Evolutionary conservation across 345 rosid genomes (phyloP).

Genomic region (Bretschneidera sinensis): DNA sequence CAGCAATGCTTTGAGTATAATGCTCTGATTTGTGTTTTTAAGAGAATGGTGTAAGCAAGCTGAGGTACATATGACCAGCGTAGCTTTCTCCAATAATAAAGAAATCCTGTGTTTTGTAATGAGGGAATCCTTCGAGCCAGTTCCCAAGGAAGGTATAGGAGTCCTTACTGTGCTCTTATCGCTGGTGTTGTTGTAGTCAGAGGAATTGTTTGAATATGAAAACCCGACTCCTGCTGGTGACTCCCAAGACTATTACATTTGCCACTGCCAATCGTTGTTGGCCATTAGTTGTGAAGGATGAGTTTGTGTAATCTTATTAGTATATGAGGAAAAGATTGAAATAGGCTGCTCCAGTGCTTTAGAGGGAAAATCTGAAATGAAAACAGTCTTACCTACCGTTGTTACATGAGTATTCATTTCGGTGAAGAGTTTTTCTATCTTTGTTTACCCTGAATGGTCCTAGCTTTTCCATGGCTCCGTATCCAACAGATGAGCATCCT

Average conservation of each 20-base stretch:
- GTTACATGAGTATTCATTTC: background rate
- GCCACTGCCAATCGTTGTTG: no score
- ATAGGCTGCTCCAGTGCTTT: no score
- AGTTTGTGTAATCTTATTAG: no score
- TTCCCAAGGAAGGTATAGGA: conserved; percentile 35
- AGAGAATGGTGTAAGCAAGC: conserved; percentile 23
- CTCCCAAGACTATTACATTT: background rate
- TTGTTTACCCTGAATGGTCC: background rate
- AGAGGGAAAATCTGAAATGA: no score
- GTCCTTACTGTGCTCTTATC: background rate
- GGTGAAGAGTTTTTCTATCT: background rate
- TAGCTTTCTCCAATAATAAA: conserved; percentile 42
- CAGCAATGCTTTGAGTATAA: background rate
- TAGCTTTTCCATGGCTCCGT: background rate
- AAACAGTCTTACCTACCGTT: no score
- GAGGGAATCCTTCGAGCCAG: conserved; percentile 42
- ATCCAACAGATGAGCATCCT: background rate
- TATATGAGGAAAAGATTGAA: no score
- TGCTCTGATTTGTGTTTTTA: background rate
- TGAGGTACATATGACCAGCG: conserved; percentile 54
- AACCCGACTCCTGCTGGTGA: background rate
- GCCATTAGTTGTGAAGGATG: no score
- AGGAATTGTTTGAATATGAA: background rate
- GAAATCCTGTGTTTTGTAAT: conserved; percentile 34
- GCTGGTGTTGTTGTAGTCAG: background rate